Percentiles rank a stretch among this genome's conserved stretches.
Conservation (phyloP, 768 basidiomycete genomes). For the Termitomyces sp. region DNA sequence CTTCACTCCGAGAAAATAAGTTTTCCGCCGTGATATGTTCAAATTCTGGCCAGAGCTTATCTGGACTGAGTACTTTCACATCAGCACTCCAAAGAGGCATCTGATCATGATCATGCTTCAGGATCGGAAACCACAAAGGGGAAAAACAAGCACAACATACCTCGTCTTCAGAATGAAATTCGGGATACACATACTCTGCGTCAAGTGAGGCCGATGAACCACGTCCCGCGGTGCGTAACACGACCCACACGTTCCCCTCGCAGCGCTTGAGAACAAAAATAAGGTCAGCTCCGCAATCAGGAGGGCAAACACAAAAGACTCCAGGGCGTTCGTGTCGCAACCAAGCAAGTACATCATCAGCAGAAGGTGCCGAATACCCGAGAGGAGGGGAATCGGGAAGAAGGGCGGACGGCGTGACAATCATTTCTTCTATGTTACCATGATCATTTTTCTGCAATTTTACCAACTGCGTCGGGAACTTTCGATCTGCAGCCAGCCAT, state of each 20-base stretch:
- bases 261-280: neutral
- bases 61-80: neutral
- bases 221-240: neutral
- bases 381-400: neutral
- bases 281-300: neutral
- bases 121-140: neutral
- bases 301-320: slow-evolving; percentile 1
- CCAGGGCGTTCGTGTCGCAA: neutral
- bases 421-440: neutral
- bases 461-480: neutral
- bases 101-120: neutral
- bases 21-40: neutral
- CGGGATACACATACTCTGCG: neutral
- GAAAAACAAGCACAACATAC: neutral
- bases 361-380: neutral
- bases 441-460: neutral
- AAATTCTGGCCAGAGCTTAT: neutral
- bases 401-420: neutral
- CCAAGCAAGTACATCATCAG: neutral
- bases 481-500: neutral
- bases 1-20: neutral
- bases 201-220: neutral
- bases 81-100: neutral
- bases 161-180: neutral
- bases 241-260: neutral